A percentile compares a stretch with the other conserved stretches of the same genome.
Evolutionary conservation across 805 yeast species (phyloP).

Genomic region (Lachancea sp.): DNA sequence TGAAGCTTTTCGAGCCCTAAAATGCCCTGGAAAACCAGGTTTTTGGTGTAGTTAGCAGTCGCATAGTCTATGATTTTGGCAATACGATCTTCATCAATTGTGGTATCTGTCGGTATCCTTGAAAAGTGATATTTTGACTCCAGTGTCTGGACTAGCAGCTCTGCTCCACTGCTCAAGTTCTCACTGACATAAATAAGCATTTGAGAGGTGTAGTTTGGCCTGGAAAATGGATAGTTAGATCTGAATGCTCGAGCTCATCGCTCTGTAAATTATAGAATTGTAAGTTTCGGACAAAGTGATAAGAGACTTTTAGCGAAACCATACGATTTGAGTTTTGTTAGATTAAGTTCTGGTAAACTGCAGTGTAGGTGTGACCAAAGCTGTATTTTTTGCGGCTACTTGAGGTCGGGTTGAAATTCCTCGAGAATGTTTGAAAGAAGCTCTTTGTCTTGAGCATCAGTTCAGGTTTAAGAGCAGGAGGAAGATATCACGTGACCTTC

Average conservation of each 20-base stretch:
- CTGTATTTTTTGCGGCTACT: too few species aligned
- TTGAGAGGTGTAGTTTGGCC: background rate
- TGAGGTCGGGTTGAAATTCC: too few species aligned
- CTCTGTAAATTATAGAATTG: background rate
- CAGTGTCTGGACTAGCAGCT: background rate
- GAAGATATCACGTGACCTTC: too few species aligned
- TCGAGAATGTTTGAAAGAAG: too few species aligned
- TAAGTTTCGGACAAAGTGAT: background rate
- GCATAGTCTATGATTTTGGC: slow-evolving; percentile 35
- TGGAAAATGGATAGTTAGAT: background rate
- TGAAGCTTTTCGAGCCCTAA: slow-evolving; percentile 38
- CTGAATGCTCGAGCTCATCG: slow-evolving; percentile 1
- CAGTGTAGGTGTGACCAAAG: too few species aligned
- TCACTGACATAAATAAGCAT: slow-evolving; percentile 8
- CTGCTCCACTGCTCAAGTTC: slow-evolving; percentile 3
- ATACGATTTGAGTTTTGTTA: too few species aligned
- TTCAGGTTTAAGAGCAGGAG: too few species aligned
- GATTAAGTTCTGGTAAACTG: too few species aligned
- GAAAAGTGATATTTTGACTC: background rate
- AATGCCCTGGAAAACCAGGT: slow-evolving; percentile 54
- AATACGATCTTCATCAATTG: background rate
- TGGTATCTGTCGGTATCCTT: background rate
- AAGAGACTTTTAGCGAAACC: background rate
- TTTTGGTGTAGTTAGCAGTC: slow-evolving; percentile 58
- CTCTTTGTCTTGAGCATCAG: too few species aligned